A percentile compares a stretch with the other conserved stretches of the same genome.
phyloP scores from a whole-genome alignment of 257 asterid species.

The Solanum chaucha region DNA sequence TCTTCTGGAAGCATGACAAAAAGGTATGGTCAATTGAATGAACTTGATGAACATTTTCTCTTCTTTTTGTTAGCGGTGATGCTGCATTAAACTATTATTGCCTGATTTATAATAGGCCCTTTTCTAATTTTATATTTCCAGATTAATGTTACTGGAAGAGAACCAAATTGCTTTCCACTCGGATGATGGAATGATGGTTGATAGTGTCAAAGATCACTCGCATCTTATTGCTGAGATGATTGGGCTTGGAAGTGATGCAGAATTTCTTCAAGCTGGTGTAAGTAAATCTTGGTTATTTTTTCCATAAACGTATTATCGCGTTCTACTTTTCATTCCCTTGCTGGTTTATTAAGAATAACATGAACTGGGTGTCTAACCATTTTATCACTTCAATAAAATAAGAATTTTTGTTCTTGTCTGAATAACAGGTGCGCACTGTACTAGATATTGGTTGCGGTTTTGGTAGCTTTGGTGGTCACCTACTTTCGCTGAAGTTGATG shows the following conservation, averaged over 20 bases:
- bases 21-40: constrained; percentile 38
- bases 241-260: constrained; percentile 78
- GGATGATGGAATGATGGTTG: constrained; percentile 64
- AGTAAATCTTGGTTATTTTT: constrained; percentile 18
- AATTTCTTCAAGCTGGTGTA: constrained; percentile 77
- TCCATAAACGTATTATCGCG: neutral
- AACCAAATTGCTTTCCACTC: constrained; percentile 91
- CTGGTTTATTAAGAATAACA: neutral
- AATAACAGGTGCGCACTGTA: constrained; percentile 68
- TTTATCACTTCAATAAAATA: neutral
- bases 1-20: constrained; percentile 98
- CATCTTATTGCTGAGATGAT: constrained; percentile 88
- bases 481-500: constrained; percentile 85
- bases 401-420: constrained; percentile 7
- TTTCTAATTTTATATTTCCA: constrained; percentile 23
- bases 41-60: neutral
- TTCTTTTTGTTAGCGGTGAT: neutral
- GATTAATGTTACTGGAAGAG: constrained; percentile 95
- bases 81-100: neutral
- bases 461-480: constrained; percentile 91
- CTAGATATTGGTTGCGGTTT: constrained; percentile 97
- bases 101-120: neutral
- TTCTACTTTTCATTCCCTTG: neutral
- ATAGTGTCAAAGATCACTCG: constrained; percentile 80
- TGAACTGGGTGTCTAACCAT: neutral